These are phyloP conservation scores for Aspergillus viridinutans DNA, from an alignment of 2,329 filamentous ascomycete species.

Conservation along the genomic window DNA sequence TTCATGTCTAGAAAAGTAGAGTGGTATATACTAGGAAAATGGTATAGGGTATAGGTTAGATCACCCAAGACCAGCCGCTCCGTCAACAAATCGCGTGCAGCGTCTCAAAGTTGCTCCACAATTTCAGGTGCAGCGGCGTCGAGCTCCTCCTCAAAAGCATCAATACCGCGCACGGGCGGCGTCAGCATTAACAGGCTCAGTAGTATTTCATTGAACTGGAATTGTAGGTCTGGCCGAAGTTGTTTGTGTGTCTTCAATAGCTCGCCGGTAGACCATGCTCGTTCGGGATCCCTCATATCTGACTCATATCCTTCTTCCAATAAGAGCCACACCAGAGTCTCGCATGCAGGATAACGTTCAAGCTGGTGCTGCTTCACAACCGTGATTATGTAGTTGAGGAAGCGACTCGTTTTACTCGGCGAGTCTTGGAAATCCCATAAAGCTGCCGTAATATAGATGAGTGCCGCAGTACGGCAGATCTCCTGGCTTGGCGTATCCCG, in stretches of 20 bases:
- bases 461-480: constrained; percentile 32
- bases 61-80: not conserved
- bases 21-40: not conserved
- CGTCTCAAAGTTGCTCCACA: not conserved
- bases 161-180: constrained; percentile 28
- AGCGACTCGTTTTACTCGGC: constrained; percentile 28
- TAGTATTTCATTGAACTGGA: constrained; percentile 38
- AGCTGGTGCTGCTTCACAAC: constrained; percentile 29
- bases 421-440: constrained; percentile 34
- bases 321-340: constrained; percentile 39
- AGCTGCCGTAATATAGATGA: constrained; percentile 38
- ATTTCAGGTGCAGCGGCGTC: constrained; percentile 2
- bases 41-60: not conserved
- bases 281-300: constrained; percentile 33
- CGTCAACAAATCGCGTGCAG: not conserved
- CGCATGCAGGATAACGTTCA: constrained; percentile 33
- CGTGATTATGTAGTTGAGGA: constrained; percentile 24
- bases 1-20: not conserved
- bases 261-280: constrained; percentile 36
- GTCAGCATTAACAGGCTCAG: constrained; percentile 34
- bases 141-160: constrained; percentile 32
- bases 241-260: constrained; percentile 33
- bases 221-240: constrained; percentile 34
- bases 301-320: constrained; percentile 34
- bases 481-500: constrained; percentile 30